These are phyloP conservation scores for Lecanicillium sp. DNA, from an alignment of 2,329 filamentous ascomycete species.

Conservation along the genomic window DNA sequence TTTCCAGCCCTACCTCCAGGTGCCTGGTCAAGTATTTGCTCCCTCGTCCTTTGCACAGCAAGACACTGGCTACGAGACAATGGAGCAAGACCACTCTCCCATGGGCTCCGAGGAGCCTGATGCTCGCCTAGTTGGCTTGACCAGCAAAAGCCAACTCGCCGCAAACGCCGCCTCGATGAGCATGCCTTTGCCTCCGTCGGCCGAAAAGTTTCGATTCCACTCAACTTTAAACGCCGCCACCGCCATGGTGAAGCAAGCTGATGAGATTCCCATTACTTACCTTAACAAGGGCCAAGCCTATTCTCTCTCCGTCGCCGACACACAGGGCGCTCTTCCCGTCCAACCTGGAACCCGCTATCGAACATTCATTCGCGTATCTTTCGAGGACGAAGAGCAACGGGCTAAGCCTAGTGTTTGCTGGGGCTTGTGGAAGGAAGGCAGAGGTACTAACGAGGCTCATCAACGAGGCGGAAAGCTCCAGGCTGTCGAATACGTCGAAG, in stretches of 20 bases:
- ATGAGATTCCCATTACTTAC: constrained; percentile 96
- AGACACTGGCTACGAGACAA: constrained; percentile 71
- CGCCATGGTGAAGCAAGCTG: constrained; percentile 84
- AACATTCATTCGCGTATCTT: constrained; percentile 90
- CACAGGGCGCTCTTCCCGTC: constrained; percentile 53
- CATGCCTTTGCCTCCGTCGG: constrained; percentile 44
- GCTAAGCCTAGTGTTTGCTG: constrained; percentile 76
- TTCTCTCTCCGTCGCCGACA: constrained; percentile 77
- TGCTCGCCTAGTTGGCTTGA: constrained; percentile 30
- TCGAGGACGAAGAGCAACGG: constrained; percentile 91
- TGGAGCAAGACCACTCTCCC: constrained; percentile 68
- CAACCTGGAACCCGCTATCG: constrained; percentile 66
- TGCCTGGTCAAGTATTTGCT: constrained; percentile 56
- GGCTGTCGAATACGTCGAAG: constrained; percentile 87
- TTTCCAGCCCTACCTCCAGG: constrained; percentile 66
- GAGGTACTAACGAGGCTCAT: constrained; percentile 92
- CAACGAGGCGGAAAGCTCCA: constrained; percentile 87
- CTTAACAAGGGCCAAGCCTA: constrained; percentile 97
- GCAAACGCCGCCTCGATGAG: constrained; percentile 50
- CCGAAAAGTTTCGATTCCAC: constrained; percentile 80
- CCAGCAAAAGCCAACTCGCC: constrained; percentile 52
- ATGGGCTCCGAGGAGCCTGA: constrained; percentile 51
- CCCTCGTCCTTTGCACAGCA: constrained; percentile 77
- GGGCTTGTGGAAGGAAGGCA: constrained; percentile 90
- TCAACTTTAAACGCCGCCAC: constrained; percentile 89